Evolutionary conservation across 2,329 filamentous ascomycete species (phyloP).

Genomic region (Cercospora zeae-maydis): DNA sequence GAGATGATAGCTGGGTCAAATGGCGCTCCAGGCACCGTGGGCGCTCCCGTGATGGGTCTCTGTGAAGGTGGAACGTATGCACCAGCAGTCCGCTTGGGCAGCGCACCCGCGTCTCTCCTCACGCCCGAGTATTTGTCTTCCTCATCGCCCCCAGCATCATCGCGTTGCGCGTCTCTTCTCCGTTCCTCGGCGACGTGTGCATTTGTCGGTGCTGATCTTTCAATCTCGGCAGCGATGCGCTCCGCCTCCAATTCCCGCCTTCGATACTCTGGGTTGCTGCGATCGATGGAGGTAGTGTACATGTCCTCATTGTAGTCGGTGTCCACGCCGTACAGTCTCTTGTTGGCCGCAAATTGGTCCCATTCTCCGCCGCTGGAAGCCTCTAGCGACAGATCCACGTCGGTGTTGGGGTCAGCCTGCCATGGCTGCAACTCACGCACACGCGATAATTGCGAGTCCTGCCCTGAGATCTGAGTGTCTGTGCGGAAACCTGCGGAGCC

Average conservation of each 20-base stretch:
- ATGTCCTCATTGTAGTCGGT: conserved; percentile 91
- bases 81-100: conserved; percentile 57
- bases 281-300: conserved; percentile 90
- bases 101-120: conserved; percentile 61
- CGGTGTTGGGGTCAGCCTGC: conserved; percentile 60
- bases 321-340: conserved; percentile 78
- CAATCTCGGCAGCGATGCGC: conserved; percentile 83
- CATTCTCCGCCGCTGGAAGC: conserved; percentile 51
- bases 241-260: conserved; percentile 75
- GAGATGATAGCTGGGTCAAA: conserved; percentile 89
- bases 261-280: conserved; percentile 74
- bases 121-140: conserved; percentile 99
- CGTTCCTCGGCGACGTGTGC: conserved; percentile 82
- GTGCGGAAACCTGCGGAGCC: conserved; percentile 72
- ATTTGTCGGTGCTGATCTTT: conserved; percentile 68
- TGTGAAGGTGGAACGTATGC: conserved; percentile 91
- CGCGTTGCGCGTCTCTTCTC: conserved; percentile 63
- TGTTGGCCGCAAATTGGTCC: conserved; percentile 94
- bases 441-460: conserved; percentile 51
- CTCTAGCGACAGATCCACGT: conserved; percentile 62
- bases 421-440: conserved; percentile 79
- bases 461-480: conserved; percentile 79
- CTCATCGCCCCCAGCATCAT: conserved; percentile 71
- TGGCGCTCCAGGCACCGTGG: conserved; percentile 71
- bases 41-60: conserved; percentile 69